These are phyloP conservation scores for Phaeosphaeriaceae sp. DNA, from an alignment of 2,329 filamentous ascomycete genomes.

Conservation along the genomic window DNA sequence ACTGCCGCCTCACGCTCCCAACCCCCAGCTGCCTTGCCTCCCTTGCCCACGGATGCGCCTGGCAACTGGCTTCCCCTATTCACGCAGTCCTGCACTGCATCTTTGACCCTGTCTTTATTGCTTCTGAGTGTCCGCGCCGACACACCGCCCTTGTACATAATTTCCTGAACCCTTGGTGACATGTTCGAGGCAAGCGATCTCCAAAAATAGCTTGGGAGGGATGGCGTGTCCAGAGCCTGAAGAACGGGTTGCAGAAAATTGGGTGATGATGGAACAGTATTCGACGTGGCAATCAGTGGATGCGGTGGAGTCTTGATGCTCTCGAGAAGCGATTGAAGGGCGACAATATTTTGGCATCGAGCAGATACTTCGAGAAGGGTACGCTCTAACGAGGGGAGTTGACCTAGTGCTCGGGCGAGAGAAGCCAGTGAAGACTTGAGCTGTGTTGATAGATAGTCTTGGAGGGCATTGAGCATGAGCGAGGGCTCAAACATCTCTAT, in stretches of 20 bases:
- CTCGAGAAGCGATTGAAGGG: conserved; percentile 78
- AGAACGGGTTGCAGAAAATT: conserved; percentile 77
- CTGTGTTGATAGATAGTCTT: conserved; percentile 80
- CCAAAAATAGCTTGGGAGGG: conserved; percentile 92
- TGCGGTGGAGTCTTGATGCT: conserved; percentile 71
- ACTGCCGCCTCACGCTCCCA: conserved; percentile 95
- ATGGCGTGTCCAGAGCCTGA: conserved; percentile 81
- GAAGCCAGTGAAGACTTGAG: conserved; percentile 79
- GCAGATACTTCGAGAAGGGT: conserved; percentile 81
- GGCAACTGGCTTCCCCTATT: conserved; percentile 75
- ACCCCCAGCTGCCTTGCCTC: conserved; percentile 56
- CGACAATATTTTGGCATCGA: conserved; percentile 89
- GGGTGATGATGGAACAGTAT: conserved; percentile 7
- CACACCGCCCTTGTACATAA: conserved; percentile 81
- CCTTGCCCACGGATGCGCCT: conserved; percentile 55
- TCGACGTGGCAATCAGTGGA: conserved; percentile 61
- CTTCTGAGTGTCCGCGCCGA: conserved; percentile 79
- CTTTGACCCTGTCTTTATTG: conserved; percentile 75
- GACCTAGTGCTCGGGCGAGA: conserved; percentile 76
- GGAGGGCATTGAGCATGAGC: conserved; percentile 76
- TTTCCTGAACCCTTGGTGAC: conserved; percentile 79
- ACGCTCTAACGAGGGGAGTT: conserved; percentile 81
- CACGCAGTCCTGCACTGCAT: conserved; percentile 84
- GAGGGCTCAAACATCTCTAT: conserved; percentile 65
- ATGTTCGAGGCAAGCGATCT: conserved; percentile 81